Base-by-base conservation (phyloP, 805 yeast genomes). In the Cyberlindnera mycetangii region DNA sequence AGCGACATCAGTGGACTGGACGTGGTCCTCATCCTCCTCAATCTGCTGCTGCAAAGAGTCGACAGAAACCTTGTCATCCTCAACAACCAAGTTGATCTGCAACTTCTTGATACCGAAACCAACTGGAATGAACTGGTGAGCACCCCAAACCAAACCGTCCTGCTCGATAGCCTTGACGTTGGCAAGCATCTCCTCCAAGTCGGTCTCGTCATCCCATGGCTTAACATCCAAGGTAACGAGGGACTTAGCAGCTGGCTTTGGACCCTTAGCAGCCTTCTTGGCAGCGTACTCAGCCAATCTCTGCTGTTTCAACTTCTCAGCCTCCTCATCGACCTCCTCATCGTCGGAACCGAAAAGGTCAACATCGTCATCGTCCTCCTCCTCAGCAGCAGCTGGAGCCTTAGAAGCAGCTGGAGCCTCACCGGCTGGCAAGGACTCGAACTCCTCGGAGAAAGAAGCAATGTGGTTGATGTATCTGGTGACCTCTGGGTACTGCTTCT, bases 141-240 rank as follows among this genome's bases (percentile, higher is more conserved):
- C 97, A 87, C 99, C 99, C 99, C 99, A 93, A 57, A 72, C 74
- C 68, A 93, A 83, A 83, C 99, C 99, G 37, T 93, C 99, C 75
- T 71, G 72, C 69, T 81, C 87, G 62, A 92, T 72, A 61, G 78
- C 66, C 81, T 89, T 90, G 66, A 89, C 97, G 73, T 81, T 80
- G 53, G 85, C 90, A 60, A 88, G 72, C 75, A 93, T 68, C 72
- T 83, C 84, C 53, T 93, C 95, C 69, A 93, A 79, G 69, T 92
- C 84, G 61, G 99, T 93, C 81, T 93, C 98, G 67, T 93, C 99
- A 74, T 93, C 99, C 99, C 99, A 93, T 76, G 97, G 98, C 84
- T 93, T 93, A 63, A 93, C 95, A 64, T 93, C 99, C 64, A 93
- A 68, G 66, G 99, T 92, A 66, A 93, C 96, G 60, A 89, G 76